phyloP scores from a whole-genome alignment of 495 filamentous ascomycete genomes.

The Penicillium pulvis region DNA sequence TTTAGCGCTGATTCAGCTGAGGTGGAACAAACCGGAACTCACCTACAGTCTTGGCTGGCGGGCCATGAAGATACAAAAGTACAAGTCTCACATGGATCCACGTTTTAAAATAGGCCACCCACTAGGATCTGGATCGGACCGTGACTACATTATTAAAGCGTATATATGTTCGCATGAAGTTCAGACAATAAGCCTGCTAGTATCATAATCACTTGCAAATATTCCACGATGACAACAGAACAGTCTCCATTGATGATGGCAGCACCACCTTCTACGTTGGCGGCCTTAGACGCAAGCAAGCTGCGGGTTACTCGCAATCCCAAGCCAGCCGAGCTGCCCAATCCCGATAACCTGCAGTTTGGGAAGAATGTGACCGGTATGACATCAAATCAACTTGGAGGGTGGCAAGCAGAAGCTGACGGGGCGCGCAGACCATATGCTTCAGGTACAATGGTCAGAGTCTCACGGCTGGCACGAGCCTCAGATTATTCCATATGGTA shows the following conservation, averaged over 20 bases:
- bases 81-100: not conserved
- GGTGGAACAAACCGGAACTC: not conserved
- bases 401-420: not conserved
- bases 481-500: conserved; percentile 69
- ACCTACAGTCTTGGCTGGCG: not conserved
- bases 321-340: not conserved
- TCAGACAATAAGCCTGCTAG: not conserved
- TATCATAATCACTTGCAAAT: too few species aligned
- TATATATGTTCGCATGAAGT: not conserved
- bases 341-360: not conserved
- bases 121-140: not conserved
- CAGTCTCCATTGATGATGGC: not conserved
- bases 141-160: not conserved
- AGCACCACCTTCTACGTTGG: not conserved
- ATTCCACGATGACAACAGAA: not conserved
- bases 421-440: conserved; percentile 65
- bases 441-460: conserved; percentile 64
- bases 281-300: conserved; percentile 3
- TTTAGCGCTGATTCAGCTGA: not conserved
- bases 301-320: not conserved
- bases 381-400: not conserved
- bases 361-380: not conserved
- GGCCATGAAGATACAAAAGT: not conserved
- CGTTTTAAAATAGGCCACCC: not conserved
- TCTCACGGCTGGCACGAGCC: conserved; percentile 66